Conservation (phyloP, 495 filamentous ascomycete species). For the Pseudotulostoma volvatum region DNA sequence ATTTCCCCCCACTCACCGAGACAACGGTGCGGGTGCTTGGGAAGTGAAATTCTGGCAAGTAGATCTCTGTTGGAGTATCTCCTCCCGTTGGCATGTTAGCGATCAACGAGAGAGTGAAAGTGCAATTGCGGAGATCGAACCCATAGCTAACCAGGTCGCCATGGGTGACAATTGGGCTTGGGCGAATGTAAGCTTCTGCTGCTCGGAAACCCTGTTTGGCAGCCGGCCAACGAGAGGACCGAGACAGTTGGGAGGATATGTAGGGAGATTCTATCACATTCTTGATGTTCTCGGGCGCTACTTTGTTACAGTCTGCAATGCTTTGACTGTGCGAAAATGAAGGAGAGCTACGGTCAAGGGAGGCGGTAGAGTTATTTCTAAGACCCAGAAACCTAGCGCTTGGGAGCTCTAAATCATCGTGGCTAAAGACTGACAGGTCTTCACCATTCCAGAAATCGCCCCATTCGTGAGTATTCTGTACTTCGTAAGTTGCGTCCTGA, state of each 20-base stretch:
- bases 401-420: slow-evolving; percentile 58
- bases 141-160: slow-evolving; percentile 50
- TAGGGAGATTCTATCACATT: slow-evolving; percentile 52
- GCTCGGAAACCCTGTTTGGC: slow-evolving; percentile 62
- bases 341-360: slow-evolving; percentile 36
- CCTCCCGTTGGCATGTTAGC: slow-evolving; percentile 34
- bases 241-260: slow-evolving; percentile 43
- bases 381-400: slow-evolving; percentile 16
- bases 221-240: slow-evolving; percentile 33
- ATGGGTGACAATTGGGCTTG: slow-evolving; percentile 58
- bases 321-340: slow-evolving; percentile 41
- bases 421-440: slow-evolving; percentile 77
- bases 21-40: slow-evolving; percentile 52
- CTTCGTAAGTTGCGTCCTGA: not conserved
- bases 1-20: slow-evolving; percentile 70
- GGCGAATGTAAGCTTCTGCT: slow-evolving; percentile 80
- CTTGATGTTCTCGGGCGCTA: slow-evolving; percentile 58
- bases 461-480: slow-evolving; percentile 67
- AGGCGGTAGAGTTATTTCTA: slow-evolving; percentile 15
- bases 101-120: slow-evolving; percentile 51
- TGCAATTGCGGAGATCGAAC: slow-evolving; percentile 63
- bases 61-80: slow-evolving; percentile 63
- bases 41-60: slow-evolving; percentile 87
- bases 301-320: slow-evolving; percentile 35
- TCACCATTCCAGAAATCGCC: slow-evolving; percentile 98